Evolutionary conservation across 2,329 filamentous ascomycete genomes (phyloP), one percentile per base, ranked within the genome.

Genomic region (Dryadomyces quercivorus): DNA sequence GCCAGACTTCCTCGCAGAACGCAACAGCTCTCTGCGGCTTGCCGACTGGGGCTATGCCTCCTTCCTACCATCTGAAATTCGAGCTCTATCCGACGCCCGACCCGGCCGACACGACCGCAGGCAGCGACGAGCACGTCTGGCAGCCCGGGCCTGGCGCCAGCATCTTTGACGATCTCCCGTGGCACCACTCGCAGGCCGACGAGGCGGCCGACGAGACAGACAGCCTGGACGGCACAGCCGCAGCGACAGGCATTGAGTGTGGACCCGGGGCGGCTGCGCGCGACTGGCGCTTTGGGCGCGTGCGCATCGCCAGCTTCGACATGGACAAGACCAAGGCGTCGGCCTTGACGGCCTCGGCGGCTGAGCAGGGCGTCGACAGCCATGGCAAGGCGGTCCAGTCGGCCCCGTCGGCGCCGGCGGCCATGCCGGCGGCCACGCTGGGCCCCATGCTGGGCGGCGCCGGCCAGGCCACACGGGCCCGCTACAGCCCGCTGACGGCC

Each of bases 221-320:
- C 48, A 36, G 40, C 2, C 18, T 5, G 26, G 26, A 47, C 18
- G 5, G 9, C 1, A 20, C 26, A 4, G 26, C 26, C 26, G 26
- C 26, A 31, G 26, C 26, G 26, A 31, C 26, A 31, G 26, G 26
- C 4, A 31, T 31, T 8, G 26, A 31, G 26, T 31, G 26, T 31
- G 69, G 70, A 16, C 74, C 74, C 1, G 65, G 70, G 56, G 74
- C 69, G 46, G 80, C 80, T 2, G 69, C 70, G 3, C 72, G 69
- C 54, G 92, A 97, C 67, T 92, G 88, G 84, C 78, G 93, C 53
- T 89, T 94, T 66, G 87, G 85, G 47, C 75, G 74, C n/a, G 77
- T 97, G 52, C 80, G 77, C 53, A 81, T 96, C 45, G 83, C 92
- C 67, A 88, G 87, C 63, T 82, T 95, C 67, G 86, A 95, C 67